Percentiles rank a stretch among this genome's conserved stretches.
These are phyloP conservation scores for Globisporangium cylindrosporum DNA, from an alignment of 352 stramenopile species.

Conservation along the genomic window DNA sequence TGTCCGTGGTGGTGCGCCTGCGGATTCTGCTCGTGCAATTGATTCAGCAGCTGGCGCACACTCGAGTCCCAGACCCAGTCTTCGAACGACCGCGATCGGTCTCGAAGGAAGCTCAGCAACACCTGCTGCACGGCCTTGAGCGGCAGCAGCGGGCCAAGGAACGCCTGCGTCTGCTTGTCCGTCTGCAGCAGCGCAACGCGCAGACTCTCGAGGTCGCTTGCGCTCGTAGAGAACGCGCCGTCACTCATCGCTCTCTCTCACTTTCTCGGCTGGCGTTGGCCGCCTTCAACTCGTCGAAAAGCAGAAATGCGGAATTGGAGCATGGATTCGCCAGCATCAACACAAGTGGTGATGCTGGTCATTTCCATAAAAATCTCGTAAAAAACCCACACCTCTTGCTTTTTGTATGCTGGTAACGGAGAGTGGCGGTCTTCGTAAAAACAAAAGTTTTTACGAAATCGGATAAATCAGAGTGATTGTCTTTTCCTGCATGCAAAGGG, in stretches of 20 bases:
- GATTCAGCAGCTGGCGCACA: conserved; percentile 49
- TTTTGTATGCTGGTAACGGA: neutral
- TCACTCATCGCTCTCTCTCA: neutral
- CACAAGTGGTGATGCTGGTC: neutral
- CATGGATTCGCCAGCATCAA: neutral
- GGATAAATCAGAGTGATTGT: conserved; percentile 4
- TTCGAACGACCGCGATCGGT: conserved; percentile 55
- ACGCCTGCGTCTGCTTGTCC: conserved; percentile 50
- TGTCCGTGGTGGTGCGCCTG: conserved; percentile 23
- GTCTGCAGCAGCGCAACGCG: conserved; percentile 33
- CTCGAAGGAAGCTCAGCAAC: conserved; percentile 64
- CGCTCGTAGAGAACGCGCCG: conserved; percentile 10
- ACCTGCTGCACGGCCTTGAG: conserved; percentile 65
- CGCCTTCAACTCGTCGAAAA: conserved; percentile 9
- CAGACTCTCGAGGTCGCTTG: conserved; percentile 36
- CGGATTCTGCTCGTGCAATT: conserved; percentile 39
- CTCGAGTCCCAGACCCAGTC: conserved; percentile 77
- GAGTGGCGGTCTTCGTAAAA: neutral
- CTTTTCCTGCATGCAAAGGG: neutral
- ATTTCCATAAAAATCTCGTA: conserved; percentile 11
- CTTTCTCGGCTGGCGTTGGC: neutral
- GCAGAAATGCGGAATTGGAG: neutral
- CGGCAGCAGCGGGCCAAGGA: conserved; percentile 57
- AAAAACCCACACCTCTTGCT: conserved; percentile 8
- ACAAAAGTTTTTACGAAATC: conserved; percentile 1